These are phyloP conservation scores for Trichoderma citrinoviride DNA, from an alignment of 2,329 filamentous ascomycete genomes.

Conservation along the genomic window DNA sequence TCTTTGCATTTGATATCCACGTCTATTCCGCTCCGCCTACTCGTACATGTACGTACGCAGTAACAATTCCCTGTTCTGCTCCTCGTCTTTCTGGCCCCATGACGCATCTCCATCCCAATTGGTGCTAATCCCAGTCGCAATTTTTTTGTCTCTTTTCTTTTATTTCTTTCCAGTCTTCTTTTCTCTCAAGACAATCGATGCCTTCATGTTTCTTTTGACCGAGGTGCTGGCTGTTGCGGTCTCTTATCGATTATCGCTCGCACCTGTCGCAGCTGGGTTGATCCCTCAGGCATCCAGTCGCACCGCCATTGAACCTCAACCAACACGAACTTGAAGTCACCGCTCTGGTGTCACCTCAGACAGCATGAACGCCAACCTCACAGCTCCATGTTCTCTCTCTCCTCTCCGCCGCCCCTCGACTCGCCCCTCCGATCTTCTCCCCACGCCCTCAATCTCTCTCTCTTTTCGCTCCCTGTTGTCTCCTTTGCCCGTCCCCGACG, in stretches of 20 bases:
- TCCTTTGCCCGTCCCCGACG: not conserved
- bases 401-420: not conserved
- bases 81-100: too few species aligned
- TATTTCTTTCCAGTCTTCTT: too few species aligned
- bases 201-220: not conserved
- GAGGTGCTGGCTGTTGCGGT: too few species aligned
- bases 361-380: not conserved
- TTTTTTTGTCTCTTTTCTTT: too few species aligned
- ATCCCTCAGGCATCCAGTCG: not conserved
- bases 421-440: slow-evolving; percentile 4
- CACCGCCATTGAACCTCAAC: not conserved
- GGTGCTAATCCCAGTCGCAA: too few species aligned
- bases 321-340: not conserved
- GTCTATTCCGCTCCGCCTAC: too few species aligned
- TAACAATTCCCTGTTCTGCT: too few species aligned
- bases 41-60: too few species aligned
- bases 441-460: slow-evolving; percentile 19
- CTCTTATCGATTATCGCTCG: not conserved
- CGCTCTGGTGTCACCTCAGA: not conserved
- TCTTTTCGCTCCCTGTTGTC: not conserved
- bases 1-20: too few species aligned
- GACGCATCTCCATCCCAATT: too few species aligned
- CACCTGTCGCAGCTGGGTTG: not conserved
- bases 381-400: slow-evolving; percentile 10
- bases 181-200: too few species aligned